Conservation (phyloP, 192 early-diverging fungal species). For the Coemansia sp. region DNA sequence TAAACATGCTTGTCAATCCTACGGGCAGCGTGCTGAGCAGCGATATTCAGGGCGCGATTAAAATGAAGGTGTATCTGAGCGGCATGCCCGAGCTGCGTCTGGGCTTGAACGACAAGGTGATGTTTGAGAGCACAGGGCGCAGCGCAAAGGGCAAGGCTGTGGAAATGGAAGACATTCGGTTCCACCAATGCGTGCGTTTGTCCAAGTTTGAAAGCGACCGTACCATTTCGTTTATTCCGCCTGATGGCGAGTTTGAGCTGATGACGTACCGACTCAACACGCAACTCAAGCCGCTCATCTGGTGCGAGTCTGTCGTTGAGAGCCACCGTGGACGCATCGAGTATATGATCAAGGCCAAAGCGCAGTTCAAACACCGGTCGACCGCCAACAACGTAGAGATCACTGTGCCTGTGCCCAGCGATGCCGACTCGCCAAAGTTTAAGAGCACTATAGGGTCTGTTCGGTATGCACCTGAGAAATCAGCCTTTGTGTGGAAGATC, state of each 20-base stretch:
- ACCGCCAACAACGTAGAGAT: conserved; percentile 99
- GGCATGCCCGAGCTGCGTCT: conserved; percentile 84
- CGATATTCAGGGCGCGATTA: conserved; percentile 78
- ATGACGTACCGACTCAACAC: conserved; percentile 87
- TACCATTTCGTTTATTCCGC: conserved; percentile 86
- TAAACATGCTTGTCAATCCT: conserved; percentile 67
- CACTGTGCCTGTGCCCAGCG: conserved; percentile 94
- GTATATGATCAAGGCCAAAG: conserved; percentile 95
- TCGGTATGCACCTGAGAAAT: conserved; percentile 89
- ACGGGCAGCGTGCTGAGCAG: conserved; percentile 57
- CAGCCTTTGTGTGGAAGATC: conserved; percentile 96
- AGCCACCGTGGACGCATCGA: conserved; percentile 92
- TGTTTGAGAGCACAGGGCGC: conserved; percentile 89
- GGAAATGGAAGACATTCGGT: conserved; percentile 89
- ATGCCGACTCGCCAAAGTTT: conserved; percentile 96
- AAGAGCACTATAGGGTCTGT: conserved; percentile 87
- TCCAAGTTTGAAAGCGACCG: conserved; percentile 84
- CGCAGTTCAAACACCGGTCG: conserved; percentile 95
- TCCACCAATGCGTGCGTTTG: conserved; percentile 88
- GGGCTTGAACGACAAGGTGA: conserved; percentile 85
- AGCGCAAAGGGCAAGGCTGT: conserved; percentile 70
- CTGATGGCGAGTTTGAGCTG: conserved; percentile 89
- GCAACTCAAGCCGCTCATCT: conserved; percentile 79
- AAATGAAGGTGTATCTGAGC: conserved; percentile 82
- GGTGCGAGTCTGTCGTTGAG: conserved; percentile 80